Percentiles rank a stretch among this genome's conserved stretches.
These are phyloP conservation scores for Citrullus colocynthis DNA, from an alignment of 306 rosid species.

Conservation along the genomic window DNA sequence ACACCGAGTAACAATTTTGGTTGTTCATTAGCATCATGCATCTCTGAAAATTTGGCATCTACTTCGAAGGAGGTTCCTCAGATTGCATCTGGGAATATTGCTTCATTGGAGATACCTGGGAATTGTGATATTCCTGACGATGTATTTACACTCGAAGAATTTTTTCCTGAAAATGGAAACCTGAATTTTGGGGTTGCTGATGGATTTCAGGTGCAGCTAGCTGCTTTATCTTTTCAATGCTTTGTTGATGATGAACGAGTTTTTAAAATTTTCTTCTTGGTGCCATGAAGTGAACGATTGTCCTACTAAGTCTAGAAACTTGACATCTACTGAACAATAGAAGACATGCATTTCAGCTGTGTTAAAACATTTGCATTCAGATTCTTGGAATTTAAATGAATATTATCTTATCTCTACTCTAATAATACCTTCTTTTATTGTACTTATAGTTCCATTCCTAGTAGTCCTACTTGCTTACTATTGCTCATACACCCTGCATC, in stretches of 20 bases:
- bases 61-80: not conserved
- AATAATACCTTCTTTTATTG: not conserved
- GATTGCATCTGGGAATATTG: constrained; percentile 5
- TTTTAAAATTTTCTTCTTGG: not conserved
- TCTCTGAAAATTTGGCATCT: constrained; percentile 19
- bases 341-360: not conserved
- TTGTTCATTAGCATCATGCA: constrained; percentile 18
- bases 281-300: not conserved
- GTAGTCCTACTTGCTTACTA: not conserved
- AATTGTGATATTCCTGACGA: constrained; percentile 3
- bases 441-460: not conserved
- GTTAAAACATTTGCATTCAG: not conserved
- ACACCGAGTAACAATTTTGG: constrained; percentile 11
- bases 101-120: not conserved
- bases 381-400: not conserved
- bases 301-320: not conserved
- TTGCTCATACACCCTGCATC: not conserved
- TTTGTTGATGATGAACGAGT: not conserved
- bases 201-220: constrained; percentile 25
- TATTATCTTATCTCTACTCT: not conserved
- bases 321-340: not conserved
- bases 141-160: constrained; percentile 3
- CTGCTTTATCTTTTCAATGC: not conserved
- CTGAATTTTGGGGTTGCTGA: not conserved
- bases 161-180: constrained; percentile 7